phyloP scores from a whole-genome alignment of 192 early-diverging fungal species.

The Gaertneriomyces semiglobifer region DNA sequence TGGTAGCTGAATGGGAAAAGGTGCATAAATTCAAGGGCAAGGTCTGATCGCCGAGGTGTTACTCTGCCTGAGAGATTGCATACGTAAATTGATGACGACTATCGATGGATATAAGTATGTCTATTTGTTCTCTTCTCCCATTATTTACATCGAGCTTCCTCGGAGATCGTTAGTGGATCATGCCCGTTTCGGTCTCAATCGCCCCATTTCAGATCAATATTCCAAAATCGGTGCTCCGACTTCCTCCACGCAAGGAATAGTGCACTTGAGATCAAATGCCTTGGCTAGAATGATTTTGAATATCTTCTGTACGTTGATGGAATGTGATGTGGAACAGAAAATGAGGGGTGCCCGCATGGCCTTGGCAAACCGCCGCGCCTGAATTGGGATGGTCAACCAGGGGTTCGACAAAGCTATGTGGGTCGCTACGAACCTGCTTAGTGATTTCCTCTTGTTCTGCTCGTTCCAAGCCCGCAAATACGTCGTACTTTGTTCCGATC shows the following conservation, averaged over 20 bases:
- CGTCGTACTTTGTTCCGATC: slow-evolving; percentile 94
- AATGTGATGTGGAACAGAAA: slow-evolving; percentile 89
- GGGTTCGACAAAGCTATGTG: neutral
- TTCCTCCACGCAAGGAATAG: slow-evolving; percentile 87
- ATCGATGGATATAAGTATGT: no score
- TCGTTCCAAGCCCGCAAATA: slow-evolving; percentile 78
- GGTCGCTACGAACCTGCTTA: slow-evolving; percentile 59
- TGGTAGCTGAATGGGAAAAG: slow-evolving; percentile 41
- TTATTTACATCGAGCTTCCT: no score
- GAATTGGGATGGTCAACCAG: neutral
- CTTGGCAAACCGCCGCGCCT: slow-evolving; percentile 80
- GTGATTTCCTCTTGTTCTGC: slow-evolving; percentile 93
- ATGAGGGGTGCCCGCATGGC: slow-evolving; percentile 95
- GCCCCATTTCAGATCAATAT: slow-evolving; percentile 42
- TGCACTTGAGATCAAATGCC: slow-evolving; percentile 90
- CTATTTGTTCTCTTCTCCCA: no score
- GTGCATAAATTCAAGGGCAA: slow-evolving; percentile 30
- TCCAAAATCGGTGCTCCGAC: slow-evolving; percentile 89
- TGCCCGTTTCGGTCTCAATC: no score
- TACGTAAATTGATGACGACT: neutral
- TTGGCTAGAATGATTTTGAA: slow-evolving; percentile 94
- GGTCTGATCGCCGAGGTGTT: neutral
- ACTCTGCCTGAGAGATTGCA: neutral
- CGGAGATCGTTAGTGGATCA: no score
- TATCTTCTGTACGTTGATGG: slow-evolving; percentile 96